phyloP scores from a whole-genome alignment of 2,329 filamentous ascomycete species.

The Paracamarosporium sp. region DNA sequence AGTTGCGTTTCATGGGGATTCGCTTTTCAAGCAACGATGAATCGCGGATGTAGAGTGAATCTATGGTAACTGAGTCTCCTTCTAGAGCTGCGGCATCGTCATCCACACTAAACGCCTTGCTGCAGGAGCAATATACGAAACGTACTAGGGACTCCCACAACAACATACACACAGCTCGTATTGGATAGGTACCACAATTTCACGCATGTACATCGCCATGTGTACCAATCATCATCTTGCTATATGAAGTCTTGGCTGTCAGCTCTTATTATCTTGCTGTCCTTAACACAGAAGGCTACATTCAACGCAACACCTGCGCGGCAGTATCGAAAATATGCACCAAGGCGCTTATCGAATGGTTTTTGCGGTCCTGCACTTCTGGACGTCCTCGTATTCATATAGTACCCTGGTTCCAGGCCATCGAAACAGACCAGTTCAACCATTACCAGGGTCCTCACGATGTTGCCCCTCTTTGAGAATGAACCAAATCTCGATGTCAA shows the following conservation, averaged over 20 bases:
- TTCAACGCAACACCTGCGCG: background rate
- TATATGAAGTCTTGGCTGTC: conserved; percentile 22
- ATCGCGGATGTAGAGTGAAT: background rate
- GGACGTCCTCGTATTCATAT: conserved; percentile 26
- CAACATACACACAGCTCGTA: conserved; percentile 21
- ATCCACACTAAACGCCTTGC: conserved; percentile 7
- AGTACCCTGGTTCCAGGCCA: conserved; percentile 3
- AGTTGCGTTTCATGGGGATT: background rate
- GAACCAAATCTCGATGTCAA: background rate
- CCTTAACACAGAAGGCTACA: conserved; percentile 1
- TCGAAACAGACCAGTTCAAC: background rate
- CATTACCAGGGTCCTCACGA: background rate
- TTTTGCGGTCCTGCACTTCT: conserved; percentile 7
- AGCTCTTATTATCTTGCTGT: conserved; percentile 24
- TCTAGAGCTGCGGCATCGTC: background rate
- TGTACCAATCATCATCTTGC: conserved; percentile 22
- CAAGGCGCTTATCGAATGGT: conserved; percentile 8
- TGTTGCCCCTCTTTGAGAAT: background rate
- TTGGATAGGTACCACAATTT: conserved; percentile 16
- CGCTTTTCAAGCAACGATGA: background rate
- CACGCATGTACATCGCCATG: background rate
- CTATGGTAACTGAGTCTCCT: background rate
- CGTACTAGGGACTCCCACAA: conserved; percentile 17
- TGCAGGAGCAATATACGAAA: conserved; percentile 32
- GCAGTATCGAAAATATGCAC: conserved; percentile 17